Base-by-base conservation (phyloP, 257 asterid genomes). In the Voacanga thouarsii region DNA sequence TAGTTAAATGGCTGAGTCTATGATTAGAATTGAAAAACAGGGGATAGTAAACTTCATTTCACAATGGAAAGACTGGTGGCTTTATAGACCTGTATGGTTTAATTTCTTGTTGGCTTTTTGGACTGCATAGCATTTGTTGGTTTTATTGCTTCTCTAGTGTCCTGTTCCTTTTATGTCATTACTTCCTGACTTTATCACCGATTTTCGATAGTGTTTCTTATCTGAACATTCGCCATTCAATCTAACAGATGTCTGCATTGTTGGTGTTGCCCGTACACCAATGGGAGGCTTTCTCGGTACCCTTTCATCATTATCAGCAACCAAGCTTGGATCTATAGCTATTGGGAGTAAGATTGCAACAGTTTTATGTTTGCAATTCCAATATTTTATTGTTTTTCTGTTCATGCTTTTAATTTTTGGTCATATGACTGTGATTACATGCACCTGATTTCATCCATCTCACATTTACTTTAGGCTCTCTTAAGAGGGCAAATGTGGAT, bases 211-310 rank as follows among this genome's bases (percentile, higher is more conserved):
- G 37, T 71, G 37, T 45, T 24, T 71, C 43, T 49, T 50, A 30
- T 19, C 30, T 45, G 47, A 73, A 63, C 8, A 72, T 26, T 66
- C 21, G 18, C 68, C 72, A 67, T 83, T 61, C 68, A 12, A 44
- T 85, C 69, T 21, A 49, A 81, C 76, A 96, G 99, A 96, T 93
- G 98, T 96, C 74, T 96, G 98, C 90, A 84, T 96, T 16, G 99
- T 96, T 78, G 98, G 99, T 79, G 93, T 92, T 82, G 95, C 97
- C 71, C 95, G 99, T 66, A 92, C 99, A 57, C 97, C 99, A 73
- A 89, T 96, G 97, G 99, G 97, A 64, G 94, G 88, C 63, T 96
- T 96, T 78, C 97, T 96, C 24, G 98, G 99, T 68, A 82, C 96
- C 80, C 97, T 96, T 83, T 96, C 99, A 45, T 93, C 97, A 43